phyloP scores from a whole-genome alignment of 345 rosid species.

The Eucalyptus sp. region DNA sequence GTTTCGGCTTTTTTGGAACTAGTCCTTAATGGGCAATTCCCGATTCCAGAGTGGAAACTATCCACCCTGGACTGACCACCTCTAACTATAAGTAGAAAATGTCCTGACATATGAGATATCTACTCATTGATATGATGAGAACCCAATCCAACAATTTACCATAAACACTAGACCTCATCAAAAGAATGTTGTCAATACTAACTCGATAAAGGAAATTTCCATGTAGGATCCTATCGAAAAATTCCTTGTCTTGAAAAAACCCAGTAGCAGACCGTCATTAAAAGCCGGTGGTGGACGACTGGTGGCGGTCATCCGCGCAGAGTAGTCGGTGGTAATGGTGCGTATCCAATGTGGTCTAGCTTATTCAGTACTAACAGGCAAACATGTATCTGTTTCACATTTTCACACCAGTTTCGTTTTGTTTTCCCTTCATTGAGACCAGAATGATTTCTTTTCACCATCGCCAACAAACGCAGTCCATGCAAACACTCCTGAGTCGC shows the following conservation, averaged over 20 bases:
- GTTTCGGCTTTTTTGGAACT: too few species aligned
- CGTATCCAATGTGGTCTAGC: neutral
- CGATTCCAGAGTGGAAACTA: too few species aligned
- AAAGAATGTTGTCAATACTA: neutral
- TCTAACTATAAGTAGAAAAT: neutral
- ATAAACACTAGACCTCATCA: neutral
- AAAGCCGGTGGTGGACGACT: neutral
- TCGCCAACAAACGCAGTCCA: neutral
- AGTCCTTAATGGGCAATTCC: too few species aligned
- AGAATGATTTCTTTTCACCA: neutral
- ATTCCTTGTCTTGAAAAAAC: neutral
- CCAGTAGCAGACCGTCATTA: neutral
- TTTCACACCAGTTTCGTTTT: neutral
- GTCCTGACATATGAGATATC: neutral
- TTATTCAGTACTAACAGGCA: neutral
- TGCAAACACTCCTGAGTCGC: neutral
- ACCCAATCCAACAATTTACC: neutral
- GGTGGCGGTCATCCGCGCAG: neutral
- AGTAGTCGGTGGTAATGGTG: neutral
- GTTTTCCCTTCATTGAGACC: neutral
- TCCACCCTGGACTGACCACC: too few species aligned
- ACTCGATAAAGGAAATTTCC: neutral
- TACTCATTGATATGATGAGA: neutral
- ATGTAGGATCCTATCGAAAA: neutral
- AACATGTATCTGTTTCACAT: neutral